A percentile compares a stretch with the other conserved stretches of the same genome.
Evolutionary conservation across 2,329 filamentous ascomycete species (phyloP).

Genomic region (Teratosphaeria viscida): DNA sequence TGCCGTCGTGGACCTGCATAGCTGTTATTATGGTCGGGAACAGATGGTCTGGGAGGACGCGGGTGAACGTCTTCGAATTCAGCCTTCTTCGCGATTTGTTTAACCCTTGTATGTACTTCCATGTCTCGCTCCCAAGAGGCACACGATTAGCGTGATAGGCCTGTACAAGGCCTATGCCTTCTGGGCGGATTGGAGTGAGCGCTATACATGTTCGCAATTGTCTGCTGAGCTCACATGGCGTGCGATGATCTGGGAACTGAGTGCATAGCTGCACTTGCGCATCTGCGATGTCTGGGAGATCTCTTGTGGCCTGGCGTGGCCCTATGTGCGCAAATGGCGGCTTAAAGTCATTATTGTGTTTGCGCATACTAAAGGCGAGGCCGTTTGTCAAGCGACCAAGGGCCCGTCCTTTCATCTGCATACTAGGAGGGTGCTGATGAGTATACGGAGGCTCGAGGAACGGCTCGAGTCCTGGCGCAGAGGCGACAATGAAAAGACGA

Average conservation of each 20-base stretch:
- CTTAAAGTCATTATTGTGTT: slow-evolving; percentile 25
- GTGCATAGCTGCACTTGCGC: slow-evolving; percentile 52
- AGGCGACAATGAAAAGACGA: slow-evolving; percentile 61
- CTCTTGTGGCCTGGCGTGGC: slow-evolving; percentile 43
- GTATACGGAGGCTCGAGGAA: slow-evolving; percentile 49
- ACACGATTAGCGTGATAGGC: slow-evolving; percentile 16
- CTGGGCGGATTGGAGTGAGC: slow-evolving; percentile 48
- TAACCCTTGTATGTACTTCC: slow-evolving; percentile 12
- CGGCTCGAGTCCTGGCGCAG: slow-evolving; percentile 53
- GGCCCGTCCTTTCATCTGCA: slow-evolving; percentile 17
- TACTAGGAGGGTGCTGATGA: slow-evolving; percentile 46
- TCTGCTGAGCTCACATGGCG: slow-evolving; percentile 32
- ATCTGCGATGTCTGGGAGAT: slow-evolving; percentile 55
- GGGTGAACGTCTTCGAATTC: slow-evolving; percentile 34
- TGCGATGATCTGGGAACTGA: slow-evolving; percentile 57
- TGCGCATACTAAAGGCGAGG: slow-evolving; percentile 46
- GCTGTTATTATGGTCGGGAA: slow-evolving; percentile 55
- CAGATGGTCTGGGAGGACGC: slow-evolving; percentile 43
- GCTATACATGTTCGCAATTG: slow-evolving; percentile 39
- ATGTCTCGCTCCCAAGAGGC: slow-evolving; percentile 17
- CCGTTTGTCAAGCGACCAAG: slow-evolving; percentile 53
- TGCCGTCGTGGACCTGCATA: slow-evolving; percentile 42
- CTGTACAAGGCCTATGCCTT: slow-evolving; percentile 21
- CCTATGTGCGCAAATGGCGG: slow-evolving; percentile 53
- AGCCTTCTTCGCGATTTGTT: slow-evolving; percentile 12